Percentiles rank a stretch among this genome's conserved stretches.
Conservation (phyloP, 1,284 basidiomycete species). For the Volvariella volvacea region DNA sequence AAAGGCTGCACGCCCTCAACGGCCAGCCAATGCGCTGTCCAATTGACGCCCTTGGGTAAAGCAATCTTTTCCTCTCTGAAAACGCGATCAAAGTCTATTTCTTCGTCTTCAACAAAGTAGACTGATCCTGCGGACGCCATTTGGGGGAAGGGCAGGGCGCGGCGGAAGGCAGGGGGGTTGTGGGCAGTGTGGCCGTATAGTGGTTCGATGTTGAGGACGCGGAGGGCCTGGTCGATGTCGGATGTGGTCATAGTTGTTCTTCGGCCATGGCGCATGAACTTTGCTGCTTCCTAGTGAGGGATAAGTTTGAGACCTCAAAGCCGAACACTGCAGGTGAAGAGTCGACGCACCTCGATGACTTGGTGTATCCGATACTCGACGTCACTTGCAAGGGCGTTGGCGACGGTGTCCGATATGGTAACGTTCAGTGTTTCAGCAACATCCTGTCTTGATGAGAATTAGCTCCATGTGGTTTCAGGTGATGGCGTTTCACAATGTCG, state of each 20-base stretch:
- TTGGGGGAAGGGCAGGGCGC: constrained; percentile 63
- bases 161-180: constrained; percentile 68
- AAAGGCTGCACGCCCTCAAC: constrained; percentile 97
- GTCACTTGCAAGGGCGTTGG: constrained; percentile 86
- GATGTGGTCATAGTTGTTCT: constrained; percentile 81
- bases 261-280: constrained; percentile 94
- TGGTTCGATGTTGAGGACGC: constrained; percentile 91
- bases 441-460: constrained; percentile 49
- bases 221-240: constrained; percentile 92
- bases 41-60: constrained; percentile 70
- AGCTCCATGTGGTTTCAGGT: constrained; percentile 3
- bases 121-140: constrained; percentile 58
- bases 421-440: constrained; percentile 88
- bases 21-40: constrained; percentile 95
- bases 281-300: constrained; percentile 77
- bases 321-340: neutral
- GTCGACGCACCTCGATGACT: constrained; percentile 73
- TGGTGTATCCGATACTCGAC: constrained; percentile 96
- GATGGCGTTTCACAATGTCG: neutral
- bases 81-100: constrained; percentile 93
- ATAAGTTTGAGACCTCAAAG: neutral
- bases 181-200: constrained; percentile 74
- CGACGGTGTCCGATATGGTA: constrained; percentile 78
- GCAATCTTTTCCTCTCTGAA: constrained; percentile 78
- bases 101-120: constrained; percentile 94